phyloP scores from a whole-genome alignment of 2,329 filamentous ascomycete species.

The Trichoderma sp. region DNA sequence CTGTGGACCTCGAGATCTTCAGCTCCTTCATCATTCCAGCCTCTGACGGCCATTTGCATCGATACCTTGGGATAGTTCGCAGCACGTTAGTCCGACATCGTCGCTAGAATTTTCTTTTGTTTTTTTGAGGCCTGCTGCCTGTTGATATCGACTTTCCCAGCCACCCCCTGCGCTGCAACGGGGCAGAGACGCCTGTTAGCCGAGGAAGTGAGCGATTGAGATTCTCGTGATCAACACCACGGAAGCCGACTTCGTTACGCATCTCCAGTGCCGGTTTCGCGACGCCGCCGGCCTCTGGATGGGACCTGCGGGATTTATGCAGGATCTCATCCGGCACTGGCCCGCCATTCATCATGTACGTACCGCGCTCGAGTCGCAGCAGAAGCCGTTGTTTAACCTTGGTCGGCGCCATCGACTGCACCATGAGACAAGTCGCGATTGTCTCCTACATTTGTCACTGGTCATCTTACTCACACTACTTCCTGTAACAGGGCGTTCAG shows the following conservation, averaged over 20 bases:
- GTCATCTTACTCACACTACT: slow-evolving; percentile 13
- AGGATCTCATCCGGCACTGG: slow-evolving; percentile 24
- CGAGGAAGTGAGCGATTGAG: not conserved
- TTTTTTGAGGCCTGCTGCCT: not conserved
- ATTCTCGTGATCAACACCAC: not conserved
- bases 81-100: not conserved
- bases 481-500: slow-evolving; percentile 47
- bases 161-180: not conserved
- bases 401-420: not conserved
- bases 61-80: not conserved
- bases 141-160: not conserved
- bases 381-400: not conserved
- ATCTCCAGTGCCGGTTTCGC: not conserved
- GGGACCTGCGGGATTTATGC: slow-evolving; percentile 20
- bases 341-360: slow-evolving; percentile 28
- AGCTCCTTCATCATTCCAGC: slow-evolving; percentile 21
- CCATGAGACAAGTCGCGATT: not conserved
- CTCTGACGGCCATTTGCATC: slow-evolving; percentile 19
- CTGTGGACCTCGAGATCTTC: slow-evolving; percentile 21
- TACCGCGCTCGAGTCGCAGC: slow-evolving; percentile 9
- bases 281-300: slow-evolving; percentile 22
- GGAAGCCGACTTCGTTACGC: not conserved
- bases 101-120: not conserved
- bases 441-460: slow-evolving; percentile 3
- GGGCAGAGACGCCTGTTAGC: slow-evolving; percentile 5